Percentiles rank a stretch among this genome's conserved stretches.
These are phyloP conservation scores for Lanmaoa pseudosensibilis DNA, from an alignment of 768 basidiomycete species.

Conservation along the genomic window DNA sequence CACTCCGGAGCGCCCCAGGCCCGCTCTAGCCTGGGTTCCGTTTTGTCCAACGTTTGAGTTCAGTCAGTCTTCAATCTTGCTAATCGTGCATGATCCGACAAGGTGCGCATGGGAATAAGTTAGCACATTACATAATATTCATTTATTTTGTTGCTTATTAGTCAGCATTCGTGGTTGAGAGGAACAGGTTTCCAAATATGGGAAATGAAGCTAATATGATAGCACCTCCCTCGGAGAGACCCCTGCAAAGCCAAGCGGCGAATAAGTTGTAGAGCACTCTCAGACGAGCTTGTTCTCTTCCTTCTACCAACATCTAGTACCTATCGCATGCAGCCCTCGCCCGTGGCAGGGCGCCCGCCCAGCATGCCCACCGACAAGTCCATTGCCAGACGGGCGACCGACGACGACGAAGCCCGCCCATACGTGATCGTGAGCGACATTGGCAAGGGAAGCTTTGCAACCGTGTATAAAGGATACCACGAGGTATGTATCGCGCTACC, in stretches of 20 bases:
- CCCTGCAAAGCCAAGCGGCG: slow-evolving; percentile 24
- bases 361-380: slow-evolving; percentile 32
- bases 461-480: slow-evolving; percentile 92
- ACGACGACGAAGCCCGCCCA: slow-evolving; percentile 73
- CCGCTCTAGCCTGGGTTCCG: too few relatives aligned
- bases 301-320: slow-evolving; percentile 10
- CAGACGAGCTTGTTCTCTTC: slow-evolving; percentile 7
- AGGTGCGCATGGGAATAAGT: too few relatives aligned
- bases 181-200: slow-evolving; percentile 30
- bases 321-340: slow-evolving; percentile 21
- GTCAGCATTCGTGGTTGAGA: slow-evolving; percentile 23
- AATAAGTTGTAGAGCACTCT: not conserved
- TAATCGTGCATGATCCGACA: too few relatives aligned
- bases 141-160: not conserved
- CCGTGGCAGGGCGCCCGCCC: slow-evolving; percentile 20
- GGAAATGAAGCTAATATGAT: slow-evolving; percentile 21
- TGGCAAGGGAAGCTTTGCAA: slow-evolving; percentile 93
- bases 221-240: slow-evolving; percentile 14
- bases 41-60: too few relatives aligned
- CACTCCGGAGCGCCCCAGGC: too few relatives aligned
- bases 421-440: slow-evolving; percentile 77
- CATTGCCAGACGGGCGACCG: slow-evolving; percentile 32
- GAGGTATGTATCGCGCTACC: slow-evolving; percentile 52
- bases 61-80: too few relatives aligned
- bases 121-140: too few relatives aligned